phyloP scores from a whole-genome alignment of 345 rosid genomes.

The Ceriops zippeliana region DNA sequence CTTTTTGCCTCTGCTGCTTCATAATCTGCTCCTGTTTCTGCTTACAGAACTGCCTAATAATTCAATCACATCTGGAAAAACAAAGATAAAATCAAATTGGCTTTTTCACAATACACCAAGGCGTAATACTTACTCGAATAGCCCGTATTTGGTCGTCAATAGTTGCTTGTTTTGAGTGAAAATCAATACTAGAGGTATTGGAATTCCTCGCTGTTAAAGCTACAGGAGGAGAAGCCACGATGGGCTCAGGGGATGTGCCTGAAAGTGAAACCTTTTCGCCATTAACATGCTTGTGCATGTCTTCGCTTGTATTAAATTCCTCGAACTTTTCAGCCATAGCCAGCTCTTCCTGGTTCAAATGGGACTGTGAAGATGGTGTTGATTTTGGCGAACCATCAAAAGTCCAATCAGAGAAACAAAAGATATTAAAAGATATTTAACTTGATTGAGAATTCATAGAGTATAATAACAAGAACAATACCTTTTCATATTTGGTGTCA shows the following conservation, averaged over 20 bases:
- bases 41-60: slow-evolving; percentile 21
- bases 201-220: slow-evolving; percentile 9
- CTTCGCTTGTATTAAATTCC: slow-evolving; percentile 29
- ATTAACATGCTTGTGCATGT: slow-evolving; percentile 3
- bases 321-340: slow-evolving; percentile 26
- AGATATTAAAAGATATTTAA: not conserved
- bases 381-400: slow-evolving; percentile 41
- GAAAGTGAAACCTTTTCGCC: slow-evolving; percentile 3
- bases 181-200: slow-evolving; percentile 7
- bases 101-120: not conserved
- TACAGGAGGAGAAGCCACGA: not conserved
- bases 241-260: not conserved
- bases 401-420: slow-evolving; percentile 16
- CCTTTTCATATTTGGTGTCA: slow-evolving; percentile 13
- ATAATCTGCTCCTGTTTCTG: slow-evolving; percentile 40
- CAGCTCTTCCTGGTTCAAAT: slow-evolving; percentile 29
- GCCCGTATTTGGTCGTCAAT: slow-evolving; percentile 58
- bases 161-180: slow-evolving; percentile 50
- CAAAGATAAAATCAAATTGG: not conserved
- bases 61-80: not conserved
- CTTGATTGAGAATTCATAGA: not conserved
- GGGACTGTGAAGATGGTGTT: slow-evolving; percentile 38
- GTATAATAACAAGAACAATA: not conserved
- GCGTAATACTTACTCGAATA: slow-evolving; percentile 37
- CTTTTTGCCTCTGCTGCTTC: slow-evolving; percentile 25